phyloP scores from a whole-genome alignment of 2,329 filamentous ascomycete genomes.

The Huntiella decipiens region DNA sequence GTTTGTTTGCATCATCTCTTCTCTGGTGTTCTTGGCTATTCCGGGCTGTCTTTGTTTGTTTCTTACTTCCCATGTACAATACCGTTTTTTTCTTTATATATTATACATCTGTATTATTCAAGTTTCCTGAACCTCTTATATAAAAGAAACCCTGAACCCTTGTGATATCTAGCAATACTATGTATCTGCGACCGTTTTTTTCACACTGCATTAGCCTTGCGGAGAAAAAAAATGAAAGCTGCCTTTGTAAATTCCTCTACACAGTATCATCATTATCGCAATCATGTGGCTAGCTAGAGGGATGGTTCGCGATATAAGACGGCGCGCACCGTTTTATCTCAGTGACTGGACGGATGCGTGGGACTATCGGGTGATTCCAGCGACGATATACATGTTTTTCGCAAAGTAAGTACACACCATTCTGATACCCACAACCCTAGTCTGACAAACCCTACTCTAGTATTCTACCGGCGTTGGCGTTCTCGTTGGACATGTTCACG shows the following conservation, averaged over 20 bases:
- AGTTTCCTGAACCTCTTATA: neutral
- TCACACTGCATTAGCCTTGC: neutral
- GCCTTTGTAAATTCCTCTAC: neutral
- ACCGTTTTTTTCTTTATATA: neutral
- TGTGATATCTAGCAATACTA: neutral
- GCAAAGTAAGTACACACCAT: slow-evolving; percentile 45
- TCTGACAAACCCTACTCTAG: slow-evolving; percentile 25
- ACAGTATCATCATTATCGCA: neutral
- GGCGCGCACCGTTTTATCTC: slow-evolving; percentile 56
- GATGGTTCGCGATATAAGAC: slow-evolving; percentile 60
- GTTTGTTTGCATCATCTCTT: slow-evolving; percentile 3
- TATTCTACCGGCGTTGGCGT: slow-evolving; percentile 71
- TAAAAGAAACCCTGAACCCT: neutral
- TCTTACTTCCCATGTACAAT: neutral
- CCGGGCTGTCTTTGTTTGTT: neutral
- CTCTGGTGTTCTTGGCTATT: neutral
- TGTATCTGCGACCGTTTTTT: no score
- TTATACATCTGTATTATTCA: neutral
- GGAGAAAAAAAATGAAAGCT: neutral
- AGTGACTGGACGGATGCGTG: slow-evolving; percentile 77
- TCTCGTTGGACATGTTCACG: slow-evolving; percentile 83
- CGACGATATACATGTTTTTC: slow-evolving; percentile 88
- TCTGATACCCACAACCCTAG: neutral
- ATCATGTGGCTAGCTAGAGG: slow-evolving; percentile 42
- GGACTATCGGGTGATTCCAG: slow-evolving; percentile 76